Base-by-base conservation (phyloP, 2,329 filamentous ascomycete species). In the Colletotrichum sp. region DNA sequence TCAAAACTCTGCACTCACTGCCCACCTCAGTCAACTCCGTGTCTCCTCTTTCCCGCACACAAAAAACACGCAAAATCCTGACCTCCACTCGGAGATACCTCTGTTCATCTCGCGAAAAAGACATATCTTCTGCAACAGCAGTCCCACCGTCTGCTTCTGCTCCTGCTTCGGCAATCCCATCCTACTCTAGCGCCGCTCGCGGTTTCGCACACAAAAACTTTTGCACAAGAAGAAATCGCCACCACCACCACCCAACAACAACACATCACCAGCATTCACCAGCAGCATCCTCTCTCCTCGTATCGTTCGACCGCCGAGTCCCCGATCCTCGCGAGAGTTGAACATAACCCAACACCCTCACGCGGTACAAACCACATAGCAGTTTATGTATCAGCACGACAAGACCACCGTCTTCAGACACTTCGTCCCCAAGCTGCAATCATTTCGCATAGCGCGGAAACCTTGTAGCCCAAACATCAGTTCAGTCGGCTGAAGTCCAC, bases 361-460 rank as follows among this genome's bases (percentile, higher is more conserved):
- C 60, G 52, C 70, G 70, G 72, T 76, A 76, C 67, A 68, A 34
- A 52, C 39, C 76, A 78, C 72, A 71, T 39, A 78, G 77, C 77
- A 94, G 95, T 98, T 95, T 98, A 98, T 98, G 96, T 98, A 98
- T 98, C 96, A 96, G 95, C 94, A 95, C 95, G 94, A 94, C 93
- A 86, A 90, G 85, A 92, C 92, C 92, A 92, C 95, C 94, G 93
- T 95, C 93, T 96, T 95, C 93, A 95, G 93, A 95, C 94, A 96
- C 93, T 93, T 94, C 90, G 93, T 93, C 92, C 95, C 95, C 91
- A 95, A 95, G 95, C 95, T 98, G 95, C 95, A 96, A 92, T 91
- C 94, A 92, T 98, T 98, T 95, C 95, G 95, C 92, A 96, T 95
- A 94, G 91, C 93, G 93, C 93, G 95, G 92, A 98, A 95, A 93